Conservation (phyloP, 2,329 filamentous ascomycete genomes). For the Pseudogymnoascus sp. region DNA sequence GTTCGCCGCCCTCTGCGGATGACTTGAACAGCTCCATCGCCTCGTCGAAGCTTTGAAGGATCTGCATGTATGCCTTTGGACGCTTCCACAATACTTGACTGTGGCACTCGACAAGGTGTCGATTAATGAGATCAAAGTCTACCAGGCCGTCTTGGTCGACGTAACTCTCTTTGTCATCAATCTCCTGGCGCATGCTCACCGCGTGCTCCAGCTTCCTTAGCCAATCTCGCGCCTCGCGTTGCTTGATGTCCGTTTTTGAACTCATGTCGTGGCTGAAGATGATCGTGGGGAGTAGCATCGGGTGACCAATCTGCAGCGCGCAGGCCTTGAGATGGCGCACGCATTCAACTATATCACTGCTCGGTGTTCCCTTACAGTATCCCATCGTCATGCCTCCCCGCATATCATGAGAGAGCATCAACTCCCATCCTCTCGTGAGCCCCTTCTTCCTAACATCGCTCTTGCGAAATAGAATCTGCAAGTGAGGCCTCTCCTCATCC, state of each 20-base stretch:
- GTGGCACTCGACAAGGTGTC: constrained; percentile 58
- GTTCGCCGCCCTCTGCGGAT: neutral
- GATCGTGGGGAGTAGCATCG: constrained; percentile 53
- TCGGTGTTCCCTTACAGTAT: constrained; percentile 54
- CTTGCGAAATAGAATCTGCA: constrained; percentile 58
- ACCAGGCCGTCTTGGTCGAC: constrained; percentile 43
- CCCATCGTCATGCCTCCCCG: constrained; percentile 50
- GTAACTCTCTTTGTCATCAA: constrained; percentile 38
- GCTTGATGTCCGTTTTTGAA: constrained; percentile 50
- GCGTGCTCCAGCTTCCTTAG: constrained; percentile 54
- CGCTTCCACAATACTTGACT: constrained; percentile 57
- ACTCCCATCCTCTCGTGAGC: constrained; percentile 57
- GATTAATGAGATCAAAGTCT: constrained; percentile 53
- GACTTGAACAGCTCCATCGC: constrained; percentile 26
- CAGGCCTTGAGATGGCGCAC: constrained; percentile 48
- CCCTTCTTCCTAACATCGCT: constrained; percentile 60
- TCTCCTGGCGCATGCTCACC: constrained; percentile 48
- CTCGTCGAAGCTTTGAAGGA: constrained; percentile 42
- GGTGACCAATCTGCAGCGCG: constrained; percentile 47
- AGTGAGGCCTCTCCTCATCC: constrained; percentile 48
- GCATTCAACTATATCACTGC: constrained; percentile 46
- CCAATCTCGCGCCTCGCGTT: constrained; percentile 56
- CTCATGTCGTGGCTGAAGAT: constrained; percentile 54
- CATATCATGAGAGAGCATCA: constrained; percentile 55
- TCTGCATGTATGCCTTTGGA: constrained; percentile 53